A percentile compares a stretch with the other conserved stretches of the same genome.
phyloP scores from a whole-genome alignment of 768 basidiomycete genomes.

The Mrakia blollopis region DNA sequence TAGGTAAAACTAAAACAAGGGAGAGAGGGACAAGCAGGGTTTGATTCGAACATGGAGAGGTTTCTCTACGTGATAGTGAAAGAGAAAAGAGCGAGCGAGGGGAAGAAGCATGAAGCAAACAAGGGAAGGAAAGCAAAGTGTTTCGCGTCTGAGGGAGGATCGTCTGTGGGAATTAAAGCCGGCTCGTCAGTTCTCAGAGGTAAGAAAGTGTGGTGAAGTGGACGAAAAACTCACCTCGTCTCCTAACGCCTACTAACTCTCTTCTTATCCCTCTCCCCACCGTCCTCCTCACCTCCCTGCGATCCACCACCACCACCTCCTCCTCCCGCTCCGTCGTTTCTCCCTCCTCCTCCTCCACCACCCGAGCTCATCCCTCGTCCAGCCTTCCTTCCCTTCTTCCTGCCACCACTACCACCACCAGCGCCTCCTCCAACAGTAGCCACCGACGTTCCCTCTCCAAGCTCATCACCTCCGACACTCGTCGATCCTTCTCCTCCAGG shows the following conservation, averaged over 20 bases:
- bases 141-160: too few relatives aligned
- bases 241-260: neutral
- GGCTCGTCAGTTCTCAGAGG: neutral
- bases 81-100: too few relatives aligned
- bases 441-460: neutral
- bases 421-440: neutral
- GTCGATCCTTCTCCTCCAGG: neutral
- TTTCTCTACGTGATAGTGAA: neutral
- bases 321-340: neutral
- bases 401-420: neutral
- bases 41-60: neutral
- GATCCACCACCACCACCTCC: neutral
- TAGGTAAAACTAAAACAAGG: neutral
- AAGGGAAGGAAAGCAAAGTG: too few relatives aligned
- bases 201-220: neutral
- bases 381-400: neutral
- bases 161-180: too few relatives aligned
- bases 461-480: neutral
- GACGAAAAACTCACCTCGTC: neutral
- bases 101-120: too few relatives aligned
- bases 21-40: neutral
- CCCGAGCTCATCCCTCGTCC: neutral
- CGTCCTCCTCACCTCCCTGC: conserved; percentile 1
- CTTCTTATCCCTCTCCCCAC: conserved; percentile 21
- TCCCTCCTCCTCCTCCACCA: neutral